phyloP scores from a whole-genome alignment of 2,329 filamentous ascomycete genomes.

The Capronia coronata region DNA sequence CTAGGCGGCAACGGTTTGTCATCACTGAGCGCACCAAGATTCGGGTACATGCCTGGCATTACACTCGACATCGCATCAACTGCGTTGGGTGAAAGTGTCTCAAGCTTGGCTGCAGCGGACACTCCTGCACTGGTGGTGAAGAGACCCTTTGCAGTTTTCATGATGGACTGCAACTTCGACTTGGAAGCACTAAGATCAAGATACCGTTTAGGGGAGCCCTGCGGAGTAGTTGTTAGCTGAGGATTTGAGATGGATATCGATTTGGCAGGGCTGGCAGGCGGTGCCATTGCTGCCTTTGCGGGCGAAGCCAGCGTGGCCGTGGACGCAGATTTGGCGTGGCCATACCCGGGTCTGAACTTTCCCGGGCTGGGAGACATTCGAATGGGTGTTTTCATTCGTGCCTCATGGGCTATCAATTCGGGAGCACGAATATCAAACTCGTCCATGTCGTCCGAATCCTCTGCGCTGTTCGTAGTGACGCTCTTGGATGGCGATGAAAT shows the following conservation, averaged over 20 bases:
- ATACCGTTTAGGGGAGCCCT: constrained; percentile 51
- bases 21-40: constrained; percentile 25
- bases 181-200: constrained; percentile 83
- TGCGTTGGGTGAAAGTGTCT: constrained; percentile 44
- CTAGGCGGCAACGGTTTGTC: constrained; percentile 29
- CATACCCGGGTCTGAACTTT: constrained; percentile 31
- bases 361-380: constrained; percentile 21
- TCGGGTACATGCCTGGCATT: constrained; percentile 30
- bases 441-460: constrained; percentile 42
- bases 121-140: constrained; percentile 66
- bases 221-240: constrained; percentile 52
- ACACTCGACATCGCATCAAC: constrained; percentile 29
- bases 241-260: constrained; percentile 56
- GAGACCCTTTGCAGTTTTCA: constrained; percentile 79
- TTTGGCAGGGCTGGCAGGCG: constrained; percentile 45
- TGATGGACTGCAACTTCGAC: constrained; percentile 81
- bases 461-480: constrained; percentile 36
- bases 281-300: constrained; percentile 35
- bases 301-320: constrained; percentile 54
- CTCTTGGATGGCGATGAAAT: constrained; percentile 39
- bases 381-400: constrained; percentile 23
- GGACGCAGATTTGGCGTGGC: constrained; percentile 59
- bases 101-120: constrained; percentile 54
- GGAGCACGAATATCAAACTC: constrained; percentile 37
- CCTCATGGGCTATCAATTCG: constrained; percentile 28